phyloP scores from a whole-genome alignment of 2,329 filamentous ascomycete species.

The Sporothrix brasiliensis region DNA sequence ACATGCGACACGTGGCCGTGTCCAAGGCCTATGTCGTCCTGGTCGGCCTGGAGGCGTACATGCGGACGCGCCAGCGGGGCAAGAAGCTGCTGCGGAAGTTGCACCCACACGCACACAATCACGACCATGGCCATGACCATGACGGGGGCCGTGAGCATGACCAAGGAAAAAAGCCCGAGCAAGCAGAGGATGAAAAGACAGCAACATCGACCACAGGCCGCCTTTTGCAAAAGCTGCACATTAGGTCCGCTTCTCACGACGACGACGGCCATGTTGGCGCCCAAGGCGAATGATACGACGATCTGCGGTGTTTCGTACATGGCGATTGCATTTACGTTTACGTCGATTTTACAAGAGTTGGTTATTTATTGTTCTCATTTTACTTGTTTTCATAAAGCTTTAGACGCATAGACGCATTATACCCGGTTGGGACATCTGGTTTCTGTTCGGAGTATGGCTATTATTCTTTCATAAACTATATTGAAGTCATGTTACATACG shows the following conservation, averaged over 20 bases:
- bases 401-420: conserved; percentile 12
- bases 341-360: not conserved
- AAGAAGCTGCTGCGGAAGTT: conserved; percentile 52
- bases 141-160: not conserved
- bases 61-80: conserved; percentile 67
- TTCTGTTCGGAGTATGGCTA: not conserved
- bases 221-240: conserved; percentile 24
- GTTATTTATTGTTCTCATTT: not conserved
- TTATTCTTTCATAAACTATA: not conserved
- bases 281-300: not conserved
- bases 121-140: not conserved
- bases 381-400: not conserved
- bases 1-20: conserved; percentile 77
- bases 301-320: not conserved
- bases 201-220: not conserved
- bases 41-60: conserved; percentile 78
- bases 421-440: not conserved
- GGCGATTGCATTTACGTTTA: not conserved
- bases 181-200: conserved; percentile 1
- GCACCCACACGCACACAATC: not conserved
- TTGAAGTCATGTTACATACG: not conserved
- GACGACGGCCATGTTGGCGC: not conserved
- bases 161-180: not conserved
- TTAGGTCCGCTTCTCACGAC: not conserved
- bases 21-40: conserved; percentile 81